A percentile compares a stretch with the other conserved stretches of the same genome.
phyloP scores from a whole-genome alignment of 768 basidiomycete species.

The Royoungia palumana region DNA sequence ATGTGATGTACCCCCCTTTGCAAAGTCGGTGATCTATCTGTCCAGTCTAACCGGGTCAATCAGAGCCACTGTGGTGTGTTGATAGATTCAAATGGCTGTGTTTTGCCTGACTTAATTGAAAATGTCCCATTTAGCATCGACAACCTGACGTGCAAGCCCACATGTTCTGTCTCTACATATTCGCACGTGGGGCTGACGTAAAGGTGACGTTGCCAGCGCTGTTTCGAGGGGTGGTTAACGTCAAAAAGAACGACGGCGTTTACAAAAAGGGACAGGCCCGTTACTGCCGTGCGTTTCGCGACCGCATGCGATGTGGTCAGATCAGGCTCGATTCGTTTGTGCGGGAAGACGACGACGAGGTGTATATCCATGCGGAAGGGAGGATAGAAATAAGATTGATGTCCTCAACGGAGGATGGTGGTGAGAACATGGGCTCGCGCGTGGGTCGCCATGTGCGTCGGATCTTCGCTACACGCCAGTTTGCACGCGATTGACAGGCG shows the following conservation, averaged over 20 bases:
- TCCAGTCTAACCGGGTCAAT: constrained; percentile 28
- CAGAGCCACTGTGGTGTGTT: constrained; percentile 25
- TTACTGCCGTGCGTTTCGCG: constrained; percentile 24
- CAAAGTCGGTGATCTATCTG: constrained; percentile 33
- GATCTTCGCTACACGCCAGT: constrained; percentile 21
- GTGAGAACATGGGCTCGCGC: constrained; percentile 16
- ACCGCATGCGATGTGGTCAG: constrained; percentile 20
- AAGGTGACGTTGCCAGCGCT: constrained; percentile 26
- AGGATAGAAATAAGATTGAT: constrained; percentile 21
- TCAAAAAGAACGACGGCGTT: constrained; percentile 16
- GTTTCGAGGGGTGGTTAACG: constrained; percentile 28
- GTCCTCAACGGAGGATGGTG: constrained; percentile 6
- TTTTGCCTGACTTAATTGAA: constrained; percentile 1
- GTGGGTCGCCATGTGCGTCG: constrained; percentile 29
- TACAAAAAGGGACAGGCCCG: constrained; percentile 10
- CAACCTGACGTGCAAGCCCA: constrained; percentile 26
- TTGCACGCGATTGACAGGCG: constrained; percentile 1
- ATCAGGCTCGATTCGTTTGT: constrained; percentile 19
- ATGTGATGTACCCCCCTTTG: constrained; percentile 28
- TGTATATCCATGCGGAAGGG: constrained; percentile 29
- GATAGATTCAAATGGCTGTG: not conserved
- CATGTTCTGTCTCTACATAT: constrained; percentile 29
- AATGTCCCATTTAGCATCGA: constrained; percentile 18
- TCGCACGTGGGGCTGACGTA: constrained; percentile 28
- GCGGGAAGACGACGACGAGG: constrained; percentile 28